A percentile compares a stretch with the other conserved stretches of the same genome.
Evolutionary conservation across 148 eudicot genomes (phyloP).

Genomic region (Amaranthus cruentus): DNA sequence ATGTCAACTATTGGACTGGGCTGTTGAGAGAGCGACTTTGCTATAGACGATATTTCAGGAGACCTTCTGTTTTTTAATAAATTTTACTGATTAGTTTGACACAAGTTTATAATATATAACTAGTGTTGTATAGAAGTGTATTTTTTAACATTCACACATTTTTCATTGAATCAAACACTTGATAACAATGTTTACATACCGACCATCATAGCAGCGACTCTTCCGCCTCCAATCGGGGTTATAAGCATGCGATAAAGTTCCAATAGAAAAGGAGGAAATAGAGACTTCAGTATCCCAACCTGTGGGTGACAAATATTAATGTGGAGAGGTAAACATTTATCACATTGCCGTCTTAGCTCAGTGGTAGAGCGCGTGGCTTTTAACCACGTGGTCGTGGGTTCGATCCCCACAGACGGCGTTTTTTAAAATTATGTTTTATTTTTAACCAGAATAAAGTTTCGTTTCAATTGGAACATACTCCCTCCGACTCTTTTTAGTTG

Average conservation of each 20-base stretch:
- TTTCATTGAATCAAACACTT: too few relatives aligned
- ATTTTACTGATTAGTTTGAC: too few relatives aligned
- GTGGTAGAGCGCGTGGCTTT: conserved; percentile 45
- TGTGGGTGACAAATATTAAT: conserved; percentile 21
- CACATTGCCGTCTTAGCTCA: conserved; percentile 28
- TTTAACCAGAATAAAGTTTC: too few relatives aligned
- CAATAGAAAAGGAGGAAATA: conserved; percentile 74
- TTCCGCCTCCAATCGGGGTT: conserved; percentile 75
- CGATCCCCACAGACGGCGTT: conserved; percentile 26
- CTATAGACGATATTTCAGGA: too few relatives aligned
- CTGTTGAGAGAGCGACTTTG: too few relatives aligned
- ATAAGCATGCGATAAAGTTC: conserved; percentile 68
- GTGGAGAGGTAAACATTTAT: neutral
- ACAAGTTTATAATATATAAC: too few relatives aligned
- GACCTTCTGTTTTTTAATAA: too few relatives aligned
- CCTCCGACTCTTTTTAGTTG: too few relatives aligned
- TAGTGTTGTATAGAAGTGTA: too few relatives aligned
- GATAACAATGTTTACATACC: conserved; percentile 40
- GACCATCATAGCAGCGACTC: conserved; percentile 83
- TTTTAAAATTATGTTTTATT: neutral
- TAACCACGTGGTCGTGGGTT: conserved; percentile 28
- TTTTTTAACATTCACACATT: too few relatives aligned
- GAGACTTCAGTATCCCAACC: conserved; percentile 66
- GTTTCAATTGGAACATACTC: too few relatives aligned
- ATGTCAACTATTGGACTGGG: too few relatives aligned